Base-by-base conservation (phyloP, 2,329 filamentous ascomycete genomes). In the Fusarium sp. region DNA sequence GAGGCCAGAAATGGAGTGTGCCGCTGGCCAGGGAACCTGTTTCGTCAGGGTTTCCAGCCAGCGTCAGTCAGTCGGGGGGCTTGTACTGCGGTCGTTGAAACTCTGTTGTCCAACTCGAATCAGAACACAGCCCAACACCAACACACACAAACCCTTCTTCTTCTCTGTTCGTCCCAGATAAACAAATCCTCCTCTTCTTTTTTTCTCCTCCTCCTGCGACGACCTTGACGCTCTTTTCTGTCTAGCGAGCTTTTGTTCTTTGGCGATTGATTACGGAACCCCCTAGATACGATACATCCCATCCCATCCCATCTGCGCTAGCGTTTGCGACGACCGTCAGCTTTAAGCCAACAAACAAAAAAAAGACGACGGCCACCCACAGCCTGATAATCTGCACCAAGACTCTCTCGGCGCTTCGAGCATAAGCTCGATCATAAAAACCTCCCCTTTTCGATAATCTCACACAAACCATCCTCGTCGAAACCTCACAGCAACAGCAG, bases 1-100 rank as follows among this genome's bases (percentile, higher is more conserved):
- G 40, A 29, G 29, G 22, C 56, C 35, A 52, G 57, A 65, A 47
- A 29, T 60, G 35, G 50, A 71, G 52, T 20, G 31, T 50, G n/a
- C 40, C 38, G 70, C 69, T 72, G 70, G 68, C 70, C 52, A 75
- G 69, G 72, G 70, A 75, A 75, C 73, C 73, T 75, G 66, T 75
- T 75, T 75, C 72, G 72, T 75, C 72, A 73, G 67, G 72, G 70
- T 66, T 74, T 59, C 69, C 56, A 71, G 62, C 24, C 27, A 29
- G 27, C 27, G 47, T 50, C 45, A 50, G 27, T 29, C 45, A 24
- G 40, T 42, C 38, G 35, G 14, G 45, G 16, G 45, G 68, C 40
- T 38, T 24, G 45, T 34, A 35, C 20, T 52, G 29, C 27, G 31
- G 58, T 27, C 56, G 58, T 65, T 69, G 56, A 52, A 72, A 72